phyloP scores from a whole-genome alignment of 768 basidiomycete genomes.

The Grammothele lineata region DNA sequence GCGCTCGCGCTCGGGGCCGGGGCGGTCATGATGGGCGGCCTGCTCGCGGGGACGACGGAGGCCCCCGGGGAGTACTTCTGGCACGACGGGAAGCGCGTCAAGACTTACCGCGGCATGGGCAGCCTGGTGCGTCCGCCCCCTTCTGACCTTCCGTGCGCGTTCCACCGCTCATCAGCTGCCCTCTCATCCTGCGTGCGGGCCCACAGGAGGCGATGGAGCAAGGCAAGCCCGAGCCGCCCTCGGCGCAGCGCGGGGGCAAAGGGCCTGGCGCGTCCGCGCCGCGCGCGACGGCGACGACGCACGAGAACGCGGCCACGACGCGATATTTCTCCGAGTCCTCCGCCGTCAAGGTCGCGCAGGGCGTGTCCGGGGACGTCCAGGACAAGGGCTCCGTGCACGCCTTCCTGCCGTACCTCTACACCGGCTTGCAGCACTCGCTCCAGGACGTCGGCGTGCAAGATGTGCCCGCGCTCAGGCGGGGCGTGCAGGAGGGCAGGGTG shows the following conservation, averaged over 20 bases:
- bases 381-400: slow-evolving; percentile 95
- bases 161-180: not conserved
- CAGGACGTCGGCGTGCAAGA: slow-evolving; percentile 87
- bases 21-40: slow-evolving; percentile 98
- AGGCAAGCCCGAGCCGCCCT: slow-evolving; percentile 43
- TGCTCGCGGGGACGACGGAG: slow-evolving; percentile 94
- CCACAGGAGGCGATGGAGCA: slow-evolving; percentile 81
- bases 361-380: slow-evolving; percentile 93
- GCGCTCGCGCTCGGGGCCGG: slow-evolving; percentile 90
- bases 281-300: slow-evolving; percentile 35
- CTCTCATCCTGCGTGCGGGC: slow-evolving; percentile 1
- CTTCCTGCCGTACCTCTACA: slow-evolving; percentile 83
- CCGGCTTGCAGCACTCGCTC: slow-evolving; percentile 87
- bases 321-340: slow-evolving; percentile 94
- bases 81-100: slow-evolving; percentile 97
- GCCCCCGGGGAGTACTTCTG: slow-evolving; percentile 99
- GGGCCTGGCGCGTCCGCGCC: slow-evolving; percentile 11
- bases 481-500: slow-evolving; percentile 61
- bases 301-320: slow-evolving; percentile 93
- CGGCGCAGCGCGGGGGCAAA: slow-evolving; percentile 21
- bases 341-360: slow-evolving; percentile 93
- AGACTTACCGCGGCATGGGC: slow-evolving; percentile 99
- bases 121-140: slow-evolving; percentile 49
- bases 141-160: slow-evolving; percentile 7
- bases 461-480: slow-evolving; percentile 61